phyloP scores from a whole-genome alignment of 2,329 filamentous ascomycete species.

The Claviceps digitariae region DNA sequence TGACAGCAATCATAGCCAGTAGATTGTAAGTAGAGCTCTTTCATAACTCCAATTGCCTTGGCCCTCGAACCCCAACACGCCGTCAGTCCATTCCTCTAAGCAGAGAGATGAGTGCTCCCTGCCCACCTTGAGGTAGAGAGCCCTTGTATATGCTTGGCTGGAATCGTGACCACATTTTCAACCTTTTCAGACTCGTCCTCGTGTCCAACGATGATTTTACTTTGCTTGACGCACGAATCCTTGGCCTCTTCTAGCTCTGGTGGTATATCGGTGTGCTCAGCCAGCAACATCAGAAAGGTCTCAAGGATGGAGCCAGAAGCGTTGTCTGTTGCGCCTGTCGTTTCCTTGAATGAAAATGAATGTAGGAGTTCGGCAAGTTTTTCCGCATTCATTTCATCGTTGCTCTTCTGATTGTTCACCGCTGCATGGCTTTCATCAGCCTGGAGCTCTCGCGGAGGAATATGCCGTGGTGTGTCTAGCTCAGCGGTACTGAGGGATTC shows the following conservation, averaged over 20 bases:
- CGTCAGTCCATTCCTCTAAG: background rate
- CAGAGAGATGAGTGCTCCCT: background rate
- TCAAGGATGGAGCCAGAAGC: constrained; percentile 1
- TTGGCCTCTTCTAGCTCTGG: background rate
- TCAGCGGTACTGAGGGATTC: background rate
- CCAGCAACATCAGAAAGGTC: constrained; percentile 1
- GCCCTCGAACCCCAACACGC: background rate
- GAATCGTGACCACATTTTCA: no score
- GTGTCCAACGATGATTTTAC: background rate
- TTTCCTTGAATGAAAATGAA: constrained; percentile 5
- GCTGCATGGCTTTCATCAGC: background rate
- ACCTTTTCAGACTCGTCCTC: background rate
- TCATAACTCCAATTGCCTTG: background rate
- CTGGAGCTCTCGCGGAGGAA: background rate
- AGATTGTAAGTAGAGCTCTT: background rate
- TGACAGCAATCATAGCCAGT: no score
- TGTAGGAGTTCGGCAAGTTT: constrained; percentile 1
- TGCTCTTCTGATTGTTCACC: background rate
- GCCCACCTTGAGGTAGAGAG: constrained; percentile 3
- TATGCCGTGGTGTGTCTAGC: background rate
- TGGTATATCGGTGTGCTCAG: background rate
- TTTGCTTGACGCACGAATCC: constrained; percentile 1
- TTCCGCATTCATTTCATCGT: constrained; percentile 1
- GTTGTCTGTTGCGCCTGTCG: background rate
- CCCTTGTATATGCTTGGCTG: constrained; percentile 1